These are phyloP conservation scores for Tetragonia tetragonoides DNA, from an alignment of 148 eudicot species.

Conservation along the genomic window DNA sequence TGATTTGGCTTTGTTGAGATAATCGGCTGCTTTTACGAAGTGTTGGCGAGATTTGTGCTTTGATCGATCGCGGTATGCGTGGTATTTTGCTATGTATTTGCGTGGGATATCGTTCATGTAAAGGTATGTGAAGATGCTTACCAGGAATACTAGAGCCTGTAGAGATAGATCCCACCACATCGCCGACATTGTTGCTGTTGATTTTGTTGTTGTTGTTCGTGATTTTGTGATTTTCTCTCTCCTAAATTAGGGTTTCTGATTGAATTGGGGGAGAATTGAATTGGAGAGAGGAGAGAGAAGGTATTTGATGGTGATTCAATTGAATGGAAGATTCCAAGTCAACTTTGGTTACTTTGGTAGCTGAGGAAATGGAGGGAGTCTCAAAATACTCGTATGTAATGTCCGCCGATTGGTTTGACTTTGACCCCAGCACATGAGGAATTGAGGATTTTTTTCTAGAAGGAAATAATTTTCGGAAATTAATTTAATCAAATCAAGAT, in stretches of 20 bases:
- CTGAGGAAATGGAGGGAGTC: not conserved
- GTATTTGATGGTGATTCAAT: not conserved
- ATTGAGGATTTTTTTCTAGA: too few species aligned
- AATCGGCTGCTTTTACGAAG: conserved; percentile 74
- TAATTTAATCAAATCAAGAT: too few species aligned
- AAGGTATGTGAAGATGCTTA: conserved; percentile 42
- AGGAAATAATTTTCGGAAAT: too few species aligned
- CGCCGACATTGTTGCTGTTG: conserved; percentile 1
- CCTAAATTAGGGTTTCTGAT: not conserved
- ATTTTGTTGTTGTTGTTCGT: not conserved
- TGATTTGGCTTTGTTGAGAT: conserved; percentile 39
- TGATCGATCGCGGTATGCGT: conserved; percentile 30
- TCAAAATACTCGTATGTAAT: too few species aligned
- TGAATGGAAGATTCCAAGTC: not conserved
- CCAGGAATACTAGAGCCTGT: conserved; percentile 39
- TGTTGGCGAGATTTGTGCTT: conserved; percentile 54
- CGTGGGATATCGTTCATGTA: conserved; percentile 54
- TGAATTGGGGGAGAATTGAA: not conserved
- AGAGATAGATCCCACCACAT: conserved; percentile 60
- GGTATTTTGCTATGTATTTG: conserved; percentile 37
- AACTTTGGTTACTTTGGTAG: not conserved
- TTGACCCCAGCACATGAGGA: not conserved
- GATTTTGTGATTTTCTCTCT: not conserved
- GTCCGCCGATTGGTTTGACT: not conserved
- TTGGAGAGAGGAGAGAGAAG: not conserved